Base-by-base conservation (phyloP, 2,329 filamentous ascomycete species). In the Fusarium lateritium region DNA sequence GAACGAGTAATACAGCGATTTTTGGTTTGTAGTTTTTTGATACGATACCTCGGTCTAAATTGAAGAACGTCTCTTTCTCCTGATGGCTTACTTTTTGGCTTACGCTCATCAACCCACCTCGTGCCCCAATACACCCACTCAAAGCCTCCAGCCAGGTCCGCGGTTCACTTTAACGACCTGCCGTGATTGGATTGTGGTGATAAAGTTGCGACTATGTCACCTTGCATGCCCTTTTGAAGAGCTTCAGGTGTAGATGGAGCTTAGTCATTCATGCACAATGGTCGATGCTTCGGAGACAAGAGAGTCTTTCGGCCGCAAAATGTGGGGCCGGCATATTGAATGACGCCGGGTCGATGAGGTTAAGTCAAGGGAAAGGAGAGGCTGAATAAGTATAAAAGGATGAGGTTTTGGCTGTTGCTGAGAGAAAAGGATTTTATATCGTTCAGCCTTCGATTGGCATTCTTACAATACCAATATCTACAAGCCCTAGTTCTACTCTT, bases 261-360 rank as follows among this genome's bases (percentile, higher is more conserved):
- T 70, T 70, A 68, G 54, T 70, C 63, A 65, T 68, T 68, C 47
- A 70, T 70, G 67, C 67, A 70, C 21, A 33, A 53, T 50, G 31
- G 21, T 40, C 21, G 14, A 28, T 34, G 21, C 45, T 50, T 40
- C 65, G 56, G 67, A 57, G 65, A 66, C 65, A 69, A 68, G 54
- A 44, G 40, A 36, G 17, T 57, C 40, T 31, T 50, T 43, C 50
- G 67, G 50, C 58, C 67, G 57, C 36, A 43, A 31, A 10, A 21
- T 56, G 36, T 44, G 38, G 56, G 42, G 36, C 15, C 22, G 21
- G 28, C 2, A 3, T 17, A 36, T 26, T 19, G 31, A 22, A n/a
- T 26, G 45, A 39, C 14, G 15, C 28, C 28, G 40, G 34, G 31
- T 17, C 7, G 19, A 44, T 36, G 21, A 44, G 38, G 17, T 24